Evolutionary conservation across 2,329 filamentous ascomycete genomes (phyloP), one percentile per base, ranked within the genome.

Genomic region (Colletotrichum sp.): DNA sequence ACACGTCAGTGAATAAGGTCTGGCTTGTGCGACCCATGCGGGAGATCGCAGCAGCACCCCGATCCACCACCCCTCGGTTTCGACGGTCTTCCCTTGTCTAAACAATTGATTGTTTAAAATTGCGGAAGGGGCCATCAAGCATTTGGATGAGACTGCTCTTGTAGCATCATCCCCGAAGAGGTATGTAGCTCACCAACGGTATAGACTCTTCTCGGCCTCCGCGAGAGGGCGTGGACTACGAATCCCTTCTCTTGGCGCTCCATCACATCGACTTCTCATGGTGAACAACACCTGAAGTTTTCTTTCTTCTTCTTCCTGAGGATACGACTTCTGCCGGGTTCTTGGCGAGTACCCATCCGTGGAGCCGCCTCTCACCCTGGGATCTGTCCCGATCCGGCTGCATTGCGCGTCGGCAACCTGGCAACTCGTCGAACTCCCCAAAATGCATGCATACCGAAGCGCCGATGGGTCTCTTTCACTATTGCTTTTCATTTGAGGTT

Each of bases 21-120:
- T 74, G 74, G 74, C 70, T 69, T 76, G 74, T 76, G 74, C 74
- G 64, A 55, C 74, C 74, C 74, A 73, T 76, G 74, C 49, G 26
- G 70, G 65, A 74, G 74, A 76, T 76, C 74, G 44, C 44, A 69
- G 44, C 10, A 44, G 34, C 57, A 18, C 34, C 49, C 26, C 26
- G 44, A 52, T 52, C 44, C 44, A 52, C 44, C 44, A 21, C 18
- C 28, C 13, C 28, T 65, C 36, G 70, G 74, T 69, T 65, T 76
- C 34, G 74, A 68, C 69, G 55, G 32, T 63, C 69, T 64, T 63
- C 32, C 64, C 74, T 65, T 69, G 57, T 52, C 34, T 60, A 32
- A 28, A 60, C 28, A 32, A 21, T 76, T 73, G 64, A 64, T 63
- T 68, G 63, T 68, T 68, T 75, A 68, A 76, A 44, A 73, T 76